A percentile compares a stretch with the other conserved stretches of the same genome.
These are phyloP conservation scores for Fusarium odoratissimum DNA, from an alignment of 2,329 filamentous ascomycete genomes.

Conservation along the genomic window DNA sequence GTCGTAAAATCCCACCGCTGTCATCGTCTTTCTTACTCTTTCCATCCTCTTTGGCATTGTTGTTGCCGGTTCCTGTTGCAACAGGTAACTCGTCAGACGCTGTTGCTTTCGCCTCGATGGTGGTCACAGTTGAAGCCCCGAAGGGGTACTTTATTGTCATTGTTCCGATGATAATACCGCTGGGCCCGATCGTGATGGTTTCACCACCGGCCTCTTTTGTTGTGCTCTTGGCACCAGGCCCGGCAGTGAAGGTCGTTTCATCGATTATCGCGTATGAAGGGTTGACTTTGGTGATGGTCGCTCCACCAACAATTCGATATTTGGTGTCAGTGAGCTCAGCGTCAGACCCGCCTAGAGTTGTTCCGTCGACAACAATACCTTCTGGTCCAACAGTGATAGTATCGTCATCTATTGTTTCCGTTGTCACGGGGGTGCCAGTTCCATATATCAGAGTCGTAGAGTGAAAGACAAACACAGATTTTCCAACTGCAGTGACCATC, in stretches of 20 bases:
- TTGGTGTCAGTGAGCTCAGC: slow-evolving; percentile 53
- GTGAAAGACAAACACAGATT: slow-evolving; percentile 54
- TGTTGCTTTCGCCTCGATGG: slow-evolving; percentile 51
- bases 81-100: slow-evolving; percentile 34
- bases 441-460: slow-evolving; percentile 61
- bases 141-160: slow-evolving; percentile 60
- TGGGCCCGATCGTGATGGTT: slow-evolving; percentile 63
- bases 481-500: slow-evolving; percentile 58
- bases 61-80: slow-evolving; percentile 43
- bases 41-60: slow-evolving; percentile 36
- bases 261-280: slow-evolving; percentile 61
- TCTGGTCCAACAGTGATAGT: slow-evolving; percentile 62
- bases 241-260: slow-evolving; percentile 63
- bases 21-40: slow-evolving; percentile 41
- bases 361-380: slow-evolving; percentile 55
- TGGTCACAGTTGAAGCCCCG: slow-evolving; percentile 56
- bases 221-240: slow-evolving; percentile 54
- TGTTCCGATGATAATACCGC: slow-evolving; percentile 61
- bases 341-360: slow-evolving; percentile 56
- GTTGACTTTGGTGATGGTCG: slow-evolving; percentile 63
- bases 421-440: slow-evolving; percentile 46
- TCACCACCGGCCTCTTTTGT: slow-evolving; percentile 62
- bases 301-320: slow-evolving; percentile 63
- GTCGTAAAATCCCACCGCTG: slow-evolving; percentile 22
- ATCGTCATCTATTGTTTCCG: slow-evolving; percentile 61